Evolutionary conservation across 1,284 basidiomycete genomes (phyloP).

Genomic region (Ustilago tritici): DNA sequence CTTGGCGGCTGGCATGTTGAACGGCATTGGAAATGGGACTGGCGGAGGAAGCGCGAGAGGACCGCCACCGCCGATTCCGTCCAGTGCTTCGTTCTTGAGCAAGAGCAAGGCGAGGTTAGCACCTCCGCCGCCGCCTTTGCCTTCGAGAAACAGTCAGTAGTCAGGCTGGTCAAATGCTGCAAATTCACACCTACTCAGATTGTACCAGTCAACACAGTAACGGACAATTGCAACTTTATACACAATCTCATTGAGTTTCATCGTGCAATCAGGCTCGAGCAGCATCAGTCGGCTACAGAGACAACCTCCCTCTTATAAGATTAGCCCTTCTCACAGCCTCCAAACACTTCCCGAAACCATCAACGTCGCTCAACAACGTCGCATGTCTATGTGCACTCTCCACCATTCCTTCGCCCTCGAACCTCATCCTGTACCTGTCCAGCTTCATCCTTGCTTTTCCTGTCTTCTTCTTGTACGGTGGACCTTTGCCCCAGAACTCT

Average conservation of each 20-base stretch:
- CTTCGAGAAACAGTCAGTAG: conserved; percentile 30
- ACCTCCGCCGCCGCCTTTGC: conserved; percentile 40
- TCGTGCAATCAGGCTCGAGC: neutral
- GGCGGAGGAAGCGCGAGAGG: conserved; percentile 11
- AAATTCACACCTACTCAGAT: neutral
- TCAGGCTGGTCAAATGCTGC: neutral
- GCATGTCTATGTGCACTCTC: conserved; percentile 64
- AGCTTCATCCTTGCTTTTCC: conserved; percentile 32
- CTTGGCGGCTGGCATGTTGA: conserved; percentile 3
- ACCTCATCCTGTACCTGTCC: conserved; percentile 26
- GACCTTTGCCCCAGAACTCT: conserved; percentile 15
- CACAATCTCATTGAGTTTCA: neutral
- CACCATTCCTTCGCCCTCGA: conserved; percentile 53
- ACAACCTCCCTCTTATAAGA: conserved; percentile 19
- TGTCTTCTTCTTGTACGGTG: conserved; percentile 19
- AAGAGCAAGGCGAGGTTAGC: conserved; percentile 29
- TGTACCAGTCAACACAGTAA: conserved; percentile 5
- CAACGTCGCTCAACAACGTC: conserved; percentile 60
- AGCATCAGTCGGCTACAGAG: neutral
- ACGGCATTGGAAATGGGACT: neutral
- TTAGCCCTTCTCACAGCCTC: conserved; percentile 39
- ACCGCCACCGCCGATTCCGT: conserved; percentile 41
- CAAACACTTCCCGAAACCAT: conserved; percentile 38
- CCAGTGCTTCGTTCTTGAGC: conserved; percentile 32
- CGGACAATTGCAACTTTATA: conserved; percentile 10